phyloP scores from a whole-genome alignment of 1,284 basidiomycete genomes.

The Apiotrichum brassicae region DNA sequence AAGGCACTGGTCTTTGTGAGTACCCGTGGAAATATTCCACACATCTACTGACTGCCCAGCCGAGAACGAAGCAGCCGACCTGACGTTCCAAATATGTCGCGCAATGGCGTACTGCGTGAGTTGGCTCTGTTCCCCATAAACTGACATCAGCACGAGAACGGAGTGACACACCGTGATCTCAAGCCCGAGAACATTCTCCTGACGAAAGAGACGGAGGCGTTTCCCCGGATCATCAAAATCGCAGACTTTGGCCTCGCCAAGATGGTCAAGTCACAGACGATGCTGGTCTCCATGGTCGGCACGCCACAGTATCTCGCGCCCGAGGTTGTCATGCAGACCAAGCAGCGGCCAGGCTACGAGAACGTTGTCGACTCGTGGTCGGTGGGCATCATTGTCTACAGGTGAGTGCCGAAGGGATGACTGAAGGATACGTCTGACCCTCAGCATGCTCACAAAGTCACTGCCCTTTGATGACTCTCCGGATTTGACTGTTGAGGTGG shows the following conservation, averaged over 20 bases:
- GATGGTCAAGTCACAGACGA: conserved; percentile 48
- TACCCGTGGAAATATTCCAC: conserved; percentile 11
- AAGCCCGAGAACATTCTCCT: conserved; percentile 63
- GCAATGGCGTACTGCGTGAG: conserved; percentile 47
- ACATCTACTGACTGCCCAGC: conserved; percentile 22
- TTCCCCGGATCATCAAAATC: conserved; percentile 49
- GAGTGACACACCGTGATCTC: conserved; percentile 77
- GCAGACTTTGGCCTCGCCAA: conserved; percentile 93
- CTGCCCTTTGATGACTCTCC: conserved; percentile 46
- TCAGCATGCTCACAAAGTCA: conserved; percentile 47
- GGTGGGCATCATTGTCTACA: conserved; percentile 83
- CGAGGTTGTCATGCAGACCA: conserved; percentile 64
- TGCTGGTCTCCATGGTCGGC: conserved; percentile 46
- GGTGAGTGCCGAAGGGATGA: conserved; percentile 52
- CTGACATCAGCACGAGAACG: conserved; percentile 36
- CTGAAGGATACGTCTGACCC: background rate
- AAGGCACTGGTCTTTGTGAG: conserved; percentile 56
- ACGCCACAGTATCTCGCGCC: conserved; percentile 47
- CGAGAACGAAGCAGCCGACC: conserved; percentile 36
- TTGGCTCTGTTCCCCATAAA: background rate
- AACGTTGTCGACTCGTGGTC: conserved; percentile 88
- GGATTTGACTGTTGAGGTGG: conserved; percentile 31
- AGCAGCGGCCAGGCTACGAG: conserved; percentile 62
- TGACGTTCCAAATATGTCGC: conserved; percentile 43
- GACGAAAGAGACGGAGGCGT: conserved; percentile 26